Evolutionary conservation across 2,329 filamentous ascomycete genomes (phyloP).

Genomic region (Aspergillus udagawae): DNA sequence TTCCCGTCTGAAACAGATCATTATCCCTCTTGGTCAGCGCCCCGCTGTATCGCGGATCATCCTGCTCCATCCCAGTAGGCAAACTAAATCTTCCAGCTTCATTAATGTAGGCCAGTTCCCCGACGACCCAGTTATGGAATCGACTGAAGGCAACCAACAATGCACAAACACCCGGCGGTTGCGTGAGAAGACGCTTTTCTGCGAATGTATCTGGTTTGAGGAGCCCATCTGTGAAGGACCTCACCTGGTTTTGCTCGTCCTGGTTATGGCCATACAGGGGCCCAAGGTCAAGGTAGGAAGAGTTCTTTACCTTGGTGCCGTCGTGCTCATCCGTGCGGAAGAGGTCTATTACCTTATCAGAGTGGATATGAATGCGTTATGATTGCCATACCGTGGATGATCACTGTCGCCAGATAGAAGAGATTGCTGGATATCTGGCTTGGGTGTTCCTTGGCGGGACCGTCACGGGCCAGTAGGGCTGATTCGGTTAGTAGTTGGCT

Average conservation of each 20-base stretch:
- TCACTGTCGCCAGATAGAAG: slow-evolving; percentile 50
- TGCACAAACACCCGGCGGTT: slow-evolving; percentile 32
- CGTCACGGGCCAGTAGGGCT: slow-evolving; percentile 7
- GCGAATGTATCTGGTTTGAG: slow-evolving; percentile 37
- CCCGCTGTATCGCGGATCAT: slow-evolving; percentile 24
- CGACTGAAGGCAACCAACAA: slow-evolving; percentile 35
- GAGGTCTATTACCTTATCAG: neutral
- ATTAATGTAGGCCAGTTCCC: slow-evolving; percentile 38
- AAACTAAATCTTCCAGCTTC: slow-evolving; percentile 32
- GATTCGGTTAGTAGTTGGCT: neutral
- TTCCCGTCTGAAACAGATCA: slow-evolving; percentile 33
- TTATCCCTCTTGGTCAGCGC: slow-evolving; percentile 35
- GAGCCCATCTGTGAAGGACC: slow-evolving; percentile 34
- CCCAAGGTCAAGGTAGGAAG: slow-evolving; percentile 47
- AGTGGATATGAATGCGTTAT: neutral
- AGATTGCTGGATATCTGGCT: slow-evolving; percentile 46
- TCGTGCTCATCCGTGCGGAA: slow-evolving; percentile 29
- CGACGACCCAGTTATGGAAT: slow-evolving; percentile 39
- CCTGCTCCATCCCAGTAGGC: slow-evolving; percentile 10
- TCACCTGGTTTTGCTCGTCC: slow-evolving; percentile 32
- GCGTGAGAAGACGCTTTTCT: slow-evolving; percentile 27
- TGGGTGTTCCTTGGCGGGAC: slow-evolving; percentile 30
- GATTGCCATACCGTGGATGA: slow-evolving; percentile 48
- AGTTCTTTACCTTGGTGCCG: slow-evolving; percentile 34
- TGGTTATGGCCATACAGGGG: slow-evolving; percentile 42